Percentiles rank a stretch among this genome's conserved stretches.
Conservation (phyloP, 2,329 filamentous ascomycete species). For the Torrubiella hemipterigena region DNA sequence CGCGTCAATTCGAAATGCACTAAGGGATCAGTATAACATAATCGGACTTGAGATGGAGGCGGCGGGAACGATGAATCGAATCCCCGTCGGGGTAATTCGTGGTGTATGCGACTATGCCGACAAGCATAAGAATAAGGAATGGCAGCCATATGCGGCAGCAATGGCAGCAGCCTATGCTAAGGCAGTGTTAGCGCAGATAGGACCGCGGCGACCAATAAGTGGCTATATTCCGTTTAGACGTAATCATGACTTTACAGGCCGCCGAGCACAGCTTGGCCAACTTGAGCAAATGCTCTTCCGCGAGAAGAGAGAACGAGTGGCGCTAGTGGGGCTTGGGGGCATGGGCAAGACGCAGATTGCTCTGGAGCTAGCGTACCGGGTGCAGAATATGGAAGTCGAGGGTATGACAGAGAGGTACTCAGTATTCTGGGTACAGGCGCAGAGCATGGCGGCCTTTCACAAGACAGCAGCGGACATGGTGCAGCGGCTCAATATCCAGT, state of each 20-base stretch:
- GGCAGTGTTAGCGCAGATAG: slow-evolving; percentile 5
- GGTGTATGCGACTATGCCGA: slow-evolving; percentile 20
- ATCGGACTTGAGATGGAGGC: slow-evolving; percentile 21
- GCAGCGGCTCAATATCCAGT: slow-evolving; percentile 16
- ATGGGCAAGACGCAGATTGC: slow-evolving; percentile 25
- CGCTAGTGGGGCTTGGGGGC: slow-evolving; percentile 23
- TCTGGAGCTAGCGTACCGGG: slow-evolving; percentile 25
- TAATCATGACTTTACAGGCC: slow-evolving; percentile 3
- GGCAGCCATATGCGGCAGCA: slow-evolving; percentile 20
- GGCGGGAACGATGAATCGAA: slow-evolving; percentile 15
- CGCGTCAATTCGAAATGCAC: slow-evolving; percentile 9
- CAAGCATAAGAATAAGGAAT: slow-evolving; percentile 17
- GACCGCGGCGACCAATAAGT: slow-evolving; percentile 1
- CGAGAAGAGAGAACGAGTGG: slow-evolving; percentile 8
- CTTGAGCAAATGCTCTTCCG: slow-evolving; percentile 12
- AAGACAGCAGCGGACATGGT: slow-evolving; percentile 23
- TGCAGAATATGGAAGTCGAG: slow-evolving; percentile 18
- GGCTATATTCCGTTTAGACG: slow-evolving; percentile 3
- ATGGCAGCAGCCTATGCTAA: slow-evolving; percentile 18
- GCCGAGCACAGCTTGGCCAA: slow-evolving; percentile 2
- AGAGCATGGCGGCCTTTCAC: slow-evolving; percentile 22
- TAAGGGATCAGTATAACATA: slow-evolving; percentile 14
- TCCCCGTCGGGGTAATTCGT: slow-evolving; percentile 16
- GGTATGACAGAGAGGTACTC: slow-evolving; percentile 14
- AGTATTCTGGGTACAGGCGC: slow-evolving; percentile 30